Conservation (phyloP, 2,329 filamentous ascomycete genomes). For the Chalaropsis thielavioides region DNA sequence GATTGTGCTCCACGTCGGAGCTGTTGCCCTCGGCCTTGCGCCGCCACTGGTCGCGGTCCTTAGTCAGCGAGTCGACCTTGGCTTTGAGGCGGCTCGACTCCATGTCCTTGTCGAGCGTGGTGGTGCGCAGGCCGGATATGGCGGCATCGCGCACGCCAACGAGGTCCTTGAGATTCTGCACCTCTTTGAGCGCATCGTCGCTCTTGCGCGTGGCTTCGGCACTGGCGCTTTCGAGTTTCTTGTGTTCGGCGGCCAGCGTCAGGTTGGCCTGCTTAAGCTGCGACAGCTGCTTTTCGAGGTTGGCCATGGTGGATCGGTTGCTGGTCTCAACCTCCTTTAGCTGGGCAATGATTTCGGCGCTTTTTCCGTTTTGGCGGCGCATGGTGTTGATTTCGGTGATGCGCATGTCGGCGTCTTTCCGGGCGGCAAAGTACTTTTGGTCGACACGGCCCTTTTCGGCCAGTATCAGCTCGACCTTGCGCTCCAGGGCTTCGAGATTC, state of each 20-base stretch:
- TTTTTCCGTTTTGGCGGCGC: slow-evolving; percentile 72
- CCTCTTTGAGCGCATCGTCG: slow-evolving; percentile 61
- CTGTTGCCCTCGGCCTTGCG: slow-evolving; percentile 67
- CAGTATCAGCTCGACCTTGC: slow-evolving; percentile 56
- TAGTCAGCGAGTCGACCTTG: slow-evolving; percentile 61
- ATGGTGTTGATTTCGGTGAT: slow-evolving; percentile 67
- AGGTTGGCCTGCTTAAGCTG: slow-evolving; percentile 69
- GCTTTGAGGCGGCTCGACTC: slow-evolving; percentile 70
- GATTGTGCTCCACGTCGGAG: slow-evolving; percentile 68
- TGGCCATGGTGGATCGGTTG: slow-evolving; percentile 59
- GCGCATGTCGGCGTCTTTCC: slow-evolving; percentile 81
- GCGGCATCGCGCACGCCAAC: slow-evolving; percentile 61
- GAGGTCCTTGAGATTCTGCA: slow-evolving; percentile 58
- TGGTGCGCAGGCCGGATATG: slow-evolving; percentile 37
- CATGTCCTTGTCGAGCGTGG: slow-evolving; percentile 48
- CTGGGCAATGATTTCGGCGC: slow-evolving; percentile 82
- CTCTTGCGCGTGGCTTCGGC: slow-evolving; percentile 54
- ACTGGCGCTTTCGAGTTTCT: slow-evolving; percentile 56
- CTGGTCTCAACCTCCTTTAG: slow-evolving; percentile 80
- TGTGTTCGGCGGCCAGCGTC: slow-evolving; percentile 56
- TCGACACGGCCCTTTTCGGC: slow-evolving; percentile 94
- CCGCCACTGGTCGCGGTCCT: slow-evolving; percentile 77
- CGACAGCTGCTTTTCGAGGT: slow-evolving; percentile 78
- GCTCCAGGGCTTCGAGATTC: slow-evolving; percentile 61
- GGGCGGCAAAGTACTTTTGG: slow-evolving; percentile 92